Evolutionary conservation across 1,139 yeast genomes (phyloP).

Genomic region (Blastobotrys illinoisensis): DNA sequence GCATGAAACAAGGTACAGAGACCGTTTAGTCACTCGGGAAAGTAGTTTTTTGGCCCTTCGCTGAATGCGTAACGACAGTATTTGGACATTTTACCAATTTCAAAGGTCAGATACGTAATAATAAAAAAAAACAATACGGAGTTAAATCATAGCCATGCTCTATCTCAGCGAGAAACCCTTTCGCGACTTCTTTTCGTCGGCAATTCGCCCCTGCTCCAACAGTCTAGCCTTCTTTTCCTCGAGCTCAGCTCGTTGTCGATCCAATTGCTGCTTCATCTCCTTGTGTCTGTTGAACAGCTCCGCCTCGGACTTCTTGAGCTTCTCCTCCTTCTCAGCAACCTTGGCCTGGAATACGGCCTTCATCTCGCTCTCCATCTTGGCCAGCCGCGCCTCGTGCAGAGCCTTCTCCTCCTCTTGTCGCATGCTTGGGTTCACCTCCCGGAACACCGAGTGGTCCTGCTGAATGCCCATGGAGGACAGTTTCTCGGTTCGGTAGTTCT

Average conservation of each 20-base stretch:
- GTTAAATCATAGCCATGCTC: slow-evolving; percentile 4
- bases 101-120: not conserved
- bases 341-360: slow-evolving; percentile 94
- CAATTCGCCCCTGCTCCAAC: slow-evolving; percentile 62
- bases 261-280: slow-evolving; percentile 92
- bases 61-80: too few species aligned
- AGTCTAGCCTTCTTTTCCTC: slow-evolving; percentile 87
- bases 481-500: slow-evolving; percentile 83
- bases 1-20: too few species aligned
- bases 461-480: slow-evolving; percentile 77
- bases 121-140: slow-evolving; percentile 3
- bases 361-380: slow-evolving; percentile 96
- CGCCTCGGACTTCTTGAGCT: slow-evolving; percentile 94
- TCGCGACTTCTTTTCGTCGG: slow-evolving; percentile 51
- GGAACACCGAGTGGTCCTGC: slow-evolving; percentile 88
- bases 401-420: slow-evolving; percentile 93
- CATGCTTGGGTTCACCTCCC: slow-evolving; percentile 88
- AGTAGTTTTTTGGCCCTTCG: too few species aligned
- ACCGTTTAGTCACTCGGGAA: too few species aligned
- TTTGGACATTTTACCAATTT: not conserved
- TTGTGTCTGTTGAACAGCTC: slow-evolving; percentile 93
- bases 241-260: slow-evolving; percentile 79
- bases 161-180: slow-evolving; percentile 51
- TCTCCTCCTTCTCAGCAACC: slow-evolving; percentile 94
- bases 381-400: slow-evolving; percentile 87